Evolutionary conservation across 2,329 filamentous ascomycete species (phyloP).

Genomic region (Botrytis elliptica): DNA sequence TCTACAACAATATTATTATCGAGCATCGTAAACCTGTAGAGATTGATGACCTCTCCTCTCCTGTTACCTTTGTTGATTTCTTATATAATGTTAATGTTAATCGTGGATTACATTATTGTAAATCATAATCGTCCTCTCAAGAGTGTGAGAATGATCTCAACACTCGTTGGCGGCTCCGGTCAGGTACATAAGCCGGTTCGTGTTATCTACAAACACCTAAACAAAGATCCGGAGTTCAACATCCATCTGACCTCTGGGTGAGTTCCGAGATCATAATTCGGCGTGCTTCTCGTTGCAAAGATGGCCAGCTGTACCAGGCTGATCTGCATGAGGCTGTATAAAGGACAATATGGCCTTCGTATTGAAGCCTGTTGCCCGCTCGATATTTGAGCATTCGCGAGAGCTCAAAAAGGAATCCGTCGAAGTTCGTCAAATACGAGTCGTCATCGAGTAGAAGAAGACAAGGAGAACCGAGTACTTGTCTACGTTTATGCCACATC

Average conservation of each 20-base stretch:
- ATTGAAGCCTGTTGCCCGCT: conserved; percentile 1
- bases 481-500: conserved; percentile 3
- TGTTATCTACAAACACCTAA: background rate
- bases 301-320: background rate
- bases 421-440: conserved; percentile 2
- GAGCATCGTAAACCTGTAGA: background rate
- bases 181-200: background rate
- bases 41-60: background rate
- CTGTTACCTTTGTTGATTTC: background rate
- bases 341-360: conserved; percentile 2
- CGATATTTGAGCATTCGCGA: conserved; percentile 5
- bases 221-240: background rate
- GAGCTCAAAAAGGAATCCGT: conserved; percentile 2
- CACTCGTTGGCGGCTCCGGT: background rate
- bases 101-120: background rate
- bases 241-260: background rate
- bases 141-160: background rate
- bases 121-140: background rate
- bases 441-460: conserved; percentile 9
- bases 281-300: background rate
- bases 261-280: background rate
- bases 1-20: background rate
- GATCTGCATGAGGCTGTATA: background rate
- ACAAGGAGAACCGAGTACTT: background rate
- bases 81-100: background rate